phyloP scores from a whole-genome alignment of 1,284 basidiomycete genomes.

The Leccinum insolens region DNA sequence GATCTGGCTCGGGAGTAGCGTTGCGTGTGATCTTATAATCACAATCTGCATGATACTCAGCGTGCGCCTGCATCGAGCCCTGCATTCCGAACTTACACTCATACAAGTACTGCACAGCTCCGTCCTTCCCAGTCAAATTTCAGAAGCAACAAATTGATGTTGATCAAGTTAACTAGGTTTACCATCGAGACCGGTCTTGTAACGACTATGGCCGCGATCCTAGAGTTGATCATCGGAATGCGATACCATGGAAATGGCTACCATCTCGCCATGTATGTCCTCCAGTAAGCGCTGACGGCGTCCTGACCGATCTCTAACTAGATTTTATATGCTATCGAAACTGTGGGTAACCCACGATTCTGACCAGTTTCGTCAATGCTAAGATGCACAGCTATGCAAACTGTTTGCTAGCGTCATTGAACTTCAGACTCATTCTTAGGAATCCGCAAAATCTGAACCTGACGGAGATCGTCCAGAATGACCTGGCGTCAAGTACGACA shows the following conservation, averaged over 20 bases:
- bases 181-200: neutral
- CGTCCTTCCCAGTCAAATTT: neutral
- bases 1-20: neutral
- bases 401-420: slow-evolving; percentile 14
- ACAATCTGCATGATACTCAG: neutral
- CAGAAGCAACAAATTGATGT: neutral
- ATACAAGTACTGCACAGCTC: neutral
- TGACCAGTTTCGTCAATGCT: neutral
- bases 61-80: neutral
- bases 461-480: slow-evolving; percentile 5
- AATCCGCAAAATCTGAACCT: neutral
- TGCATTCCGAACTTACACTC: neutral
- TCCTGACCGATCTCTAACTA: neutral
- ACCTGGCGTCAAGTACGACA: neutral
- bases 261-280: slow-evolving; percentile 15
- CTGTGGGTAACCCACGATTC: slow-evolving; percentile 6
- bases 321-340: slow-evolving; percentile 20
- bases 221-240: neutral
- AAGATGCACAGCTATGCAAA: slow-evolving; percentile 16
- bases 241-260: too few relatives aligned
- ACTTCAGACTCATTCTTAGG: slow-evolving; percentile 10
- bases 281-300: neutral
- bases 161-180: neutral
- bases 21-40: neutral
- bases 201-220: neutral